Evolutionary conservation across 768 basidiomycete species (phyloP).

Genomic region (Mycena pura): DNA sequence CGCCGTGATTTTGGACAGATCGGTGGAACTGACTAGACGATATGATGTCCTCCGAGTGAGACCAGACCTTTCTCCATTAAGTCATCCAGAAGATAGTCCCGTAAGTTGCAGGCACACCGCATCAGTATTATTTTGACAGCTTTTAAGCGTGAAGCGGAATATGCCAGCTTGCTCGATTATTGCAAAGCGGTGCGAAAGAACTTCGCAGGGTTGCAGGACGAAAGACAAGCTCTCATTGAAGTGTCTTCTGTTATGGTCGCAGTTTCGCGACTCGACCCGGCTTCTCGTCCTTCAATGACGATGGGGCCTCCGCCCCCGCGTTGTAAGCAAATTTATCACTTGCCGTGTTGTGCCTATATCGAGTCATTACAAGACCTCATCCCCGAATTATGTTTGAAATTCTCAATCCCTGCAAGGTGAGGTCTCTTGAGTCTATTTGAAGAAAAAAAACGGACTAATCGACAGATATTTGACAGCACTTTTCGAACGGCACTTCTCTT

Average conservation of each 20-base stretch:
- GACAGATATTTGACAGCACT: conserved; percentile 47
- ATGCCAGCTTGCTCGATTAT: conserved; percentile 68
- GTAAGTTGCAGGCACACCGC: conserved; percentile 48
- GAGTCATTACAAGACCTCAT: conserved; percentile 64
- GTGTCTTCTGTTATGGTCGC: conserved; percentile 58
- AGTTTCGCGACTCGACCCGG: conserved; percentile 67
- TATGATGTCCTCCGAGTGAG: conserved; percentile 65
- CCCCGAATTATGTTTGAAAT: conserved; percentile 80
- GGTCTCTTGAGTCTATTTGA: conserved; percentile 13
- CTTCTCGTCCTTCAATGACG: conserved; percentile 45
- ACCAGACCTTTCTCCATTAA: conserved; percentile 73
- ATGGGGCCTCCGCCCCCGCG: conserved; percentile 54
- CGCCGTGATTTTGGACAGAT: conserved; percentile 76
- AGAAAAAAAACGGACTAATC: background rate
- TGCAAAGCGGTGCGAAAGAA: conserved; percentile 67
- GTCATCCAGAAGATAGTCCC: conserved; percentile 67
- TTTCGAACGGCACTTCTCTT: conserved; percentile 72
- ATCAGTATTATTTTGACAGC: background rate
- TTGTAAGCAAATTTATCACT: conserved; percentile 52
- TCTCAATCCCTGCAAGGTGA: conserved; percentile 77
- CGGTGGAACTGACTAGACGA: conserved; percentile 77
- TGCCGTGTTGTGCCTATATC: background rate
- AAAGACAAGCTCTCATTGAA: conserved; percentile 76
- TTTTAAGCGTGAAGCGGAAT: conserved; percentile 64
- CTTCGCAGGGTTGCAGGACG: conserved; percentile 65